Percentiles rank a stretch among this genome's conserved stretches.
Conservation (phyloP, 768 basidiomycete genomes). For the Leccinum pellstonianum region DNA sequence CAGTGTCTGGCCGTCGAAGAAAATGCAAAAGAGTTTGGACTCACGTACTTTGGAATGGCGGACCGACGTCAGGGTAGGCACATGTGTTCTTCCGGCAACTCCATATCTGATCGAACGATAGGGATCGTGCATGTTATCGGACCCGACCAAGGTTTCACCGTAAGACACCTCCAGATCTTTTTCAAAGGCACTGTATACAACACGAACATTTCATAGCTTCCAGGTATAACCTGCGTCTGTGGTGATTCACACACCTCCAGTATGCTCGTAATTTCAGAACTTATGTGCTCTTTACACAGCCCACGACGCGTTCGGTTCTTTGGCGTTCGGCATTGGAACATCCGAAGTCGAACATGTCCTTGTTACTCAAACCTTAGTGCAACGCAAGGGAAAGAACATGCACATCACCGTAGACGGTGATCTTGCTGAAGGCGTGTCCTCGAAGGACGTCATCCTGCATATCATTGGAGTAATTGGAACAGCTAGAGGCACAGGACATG, state of each 20-base stretch:
- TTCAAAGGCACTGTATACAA: neutral
- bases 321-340: constrained; percentile 92
- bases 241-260: constrained; percentile 94
- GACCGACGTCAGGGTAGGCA: constrained; percentile 78
- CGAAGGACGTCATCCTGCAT: constrained; percentile 88
- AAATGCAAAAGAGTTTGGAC: constrained; percentile 87
- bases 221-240: constrained; percentile 81
- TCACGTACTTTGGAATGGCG: constrained; percentile 90
- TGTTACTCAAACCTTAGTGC: constrained; percentile 85
- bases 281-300: constrained; percentile 41
- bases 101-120: no score
- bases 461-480: constrained; percentile 91
- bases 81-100: no score
- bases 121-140: constrained; percentile 42
- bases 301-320: constrained; percentile 89
- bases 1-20: constrained; percentile 84
- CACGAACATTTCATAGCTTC: constrained; percentile 44
- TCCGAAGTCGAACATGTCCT: constrained; percentile 94
- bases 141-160: constrained; percentile 91
- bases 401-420: constrained; percentile 84
- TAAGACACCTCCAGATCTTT: constrained; percentile 27
- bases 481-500: constrained; percentile 89
- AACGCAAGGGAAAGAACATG: constrained; percentile 91
- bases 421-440: constrained; percentile 76
- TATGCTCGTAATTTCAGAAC: constrained; percentile 35